A percentile compares a stretch with the other conserved stretches of the same genome.
phyloP scores from a whole-genome alignment of 2,329 filamentous ascomycete genomes.

The Juglanconis oblonga region DNA sequence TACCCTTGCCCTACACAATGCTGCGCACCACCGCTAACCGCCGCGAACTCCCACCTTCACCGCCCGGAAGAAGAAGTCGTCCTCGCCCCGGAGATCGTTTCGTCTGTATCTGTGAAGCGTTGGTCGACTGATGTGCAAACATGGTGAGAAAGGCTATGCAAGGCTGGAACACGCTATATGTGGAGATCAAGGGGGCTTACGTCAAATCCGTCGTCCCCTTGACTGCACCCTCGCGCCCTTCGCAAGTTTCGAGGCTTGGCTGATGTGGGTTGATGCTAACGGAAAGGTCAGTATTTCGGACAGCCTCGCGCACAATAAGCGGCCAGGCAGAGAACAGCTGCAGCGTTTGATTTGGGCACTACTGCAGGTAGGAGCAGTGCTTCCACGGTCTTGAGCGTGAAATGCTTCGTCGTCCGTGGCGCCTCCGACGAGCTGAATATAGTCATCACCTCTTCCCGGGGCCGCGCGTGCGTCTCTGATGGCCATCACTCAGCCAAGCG shows the following conservation, averaged over 20 bases:
- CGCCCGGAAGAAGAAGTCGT: neutral
- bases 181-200: neutral
- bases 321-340: conserved; percentile 43
- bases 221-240: conserved; percentile 31
- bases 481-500: conserved; percentile 46
- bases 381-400: conserved; percentile 16
- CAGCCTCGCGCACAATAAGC: conserved; percentile 38
- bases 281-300: conserved; percentile 39
- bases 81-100: neutral
- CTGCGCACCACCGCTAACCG: neutral
- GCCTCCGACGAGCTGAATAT: conserved; percentile 45
- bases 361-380: conserved; percentile 19
- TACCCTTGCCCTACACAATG: neutral
- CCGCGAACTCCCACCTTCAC: neutral
- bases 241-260: conserved; percentile 34
- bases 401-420: neutral
- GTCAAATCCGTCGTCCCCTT: neutral
- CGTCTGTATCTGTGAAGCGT: neutral
- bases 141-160: neutral
- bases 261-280: conserved; percentile 34
- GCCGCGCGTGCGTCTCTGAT: conserved; percentile 35
- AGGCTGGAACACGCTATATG: too few species aligned
- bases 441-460: conserved; percentile 38
- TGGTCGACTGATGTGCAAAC: neutral
- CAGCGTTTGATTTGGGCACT: conserved; percentile 28